Percentiles rank a stretch among this genome's conserved stretches.
Evolutionary conservation across 148 eudicot genomes (phyloP).

Genomic region (Vaccinium macrocarpon): DNA sequence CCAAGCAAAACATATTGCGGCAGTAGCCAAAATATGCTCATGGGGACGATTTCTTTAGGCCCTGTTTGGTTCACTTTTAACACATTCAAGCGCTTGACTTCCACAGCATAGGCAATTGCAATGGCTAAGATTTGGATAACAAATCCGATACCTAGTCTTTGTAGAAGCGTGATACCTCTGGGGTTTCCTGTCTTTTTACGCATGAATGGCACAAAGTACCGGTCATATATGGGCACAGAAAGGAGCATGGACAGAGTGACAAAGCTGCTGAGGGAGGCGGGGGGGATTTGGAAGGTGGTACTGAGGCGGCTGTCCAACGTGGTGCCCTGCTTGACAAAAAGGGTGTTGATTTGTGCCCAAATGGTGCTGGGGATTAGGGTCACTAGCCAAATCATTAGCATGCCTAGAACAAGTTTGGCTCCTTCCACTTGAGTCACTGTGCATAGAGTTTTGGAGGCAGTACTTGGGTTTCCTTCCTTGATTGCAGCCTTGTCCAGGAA

Average conservation of each 20-base stretch:
- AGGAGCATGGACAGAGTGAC: constrained; percentile 75
- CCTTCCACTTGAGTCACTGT: constrained; percentile 79
- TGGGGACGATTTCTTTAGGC: constrained; percentile 46
- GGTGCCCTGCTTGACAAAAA: constrained; percentile 88
- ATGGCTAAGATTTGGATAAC: constrained; percentile 71
- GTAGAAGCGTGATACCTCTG: constrained; percentile 72
- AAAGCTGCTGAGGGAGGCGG: constrained; percentile 79
- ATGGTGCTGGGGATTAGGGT: constrained; percentile 81
- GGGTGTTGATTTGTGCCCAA: constrained; percentile 90
- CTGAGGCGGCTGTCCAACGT: constrained; percentile 63
- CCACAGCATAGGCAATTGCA: constrained; percentile 54
- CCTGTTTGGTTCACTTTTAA: constrained; percentile 33
- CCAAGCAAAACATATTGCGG: constrained; percentile 87
- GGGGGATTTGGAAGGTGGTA: constrained; percentile 54
- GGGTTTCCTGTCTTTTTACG: constrained; percentile 59
- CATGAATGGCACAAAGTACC: constrained; percentile 71
- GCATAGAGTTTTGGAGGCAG: constrained; percentile 41
- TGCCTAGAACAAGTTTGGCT: constrained; percentile 71
- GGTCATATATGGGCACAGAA: constrained; percentile 68
- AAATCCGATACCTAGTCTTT: constrained; percentile 70
- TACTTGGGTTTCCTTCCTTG: constrained; percentile 29
- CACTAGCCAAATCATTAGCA: constrained; percentile 69
- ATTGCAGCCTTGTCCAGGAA: constrained; percentile 82
- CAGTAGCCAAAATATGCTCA: constrained; percentile 65
- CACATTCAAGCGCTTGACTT: constrained; percentile 55